Evolutionary conservation across 139 green algal species (phyloP).

Genomic region (Micromonas pusilla): DNA sequence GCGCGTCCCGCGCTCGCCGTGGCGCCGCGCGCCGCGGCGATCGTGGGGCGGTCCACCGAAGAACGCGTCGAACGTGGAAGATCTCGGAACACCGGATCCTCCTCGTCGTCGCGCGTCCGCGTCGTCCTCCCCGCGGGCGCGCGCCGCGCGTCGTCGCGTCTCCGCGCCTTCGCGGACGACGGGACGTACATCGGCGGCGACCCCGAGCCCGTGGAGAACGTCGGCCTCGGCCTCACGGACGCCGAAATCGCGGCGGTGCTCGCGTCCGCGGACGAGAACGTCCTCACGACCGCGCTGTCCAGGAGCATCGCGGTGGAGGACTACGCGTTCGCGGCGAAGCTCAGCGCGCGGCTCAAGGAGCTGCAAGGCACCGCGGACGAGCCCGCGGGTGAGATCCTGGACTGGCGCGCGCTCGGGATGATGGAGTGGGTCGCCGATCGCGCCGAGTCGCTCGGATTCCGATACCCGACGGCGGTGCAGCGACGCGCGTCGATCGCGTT

Average conservation of each 20-base stretch:
- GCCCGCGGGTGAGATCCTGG: background rate
- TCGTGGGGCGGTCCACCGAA: background rate
- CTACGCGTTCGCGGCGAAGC: slow-evolving; percentile 11
- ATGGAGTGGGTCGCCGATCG: slow-evolving; percentile 18
- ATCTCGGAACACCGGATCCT: no score
- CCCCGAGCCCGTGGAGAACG: no score
- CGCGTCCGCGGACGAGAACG: slow-evolving; percentile 8
- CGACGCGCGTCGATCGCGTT: slow-evolving; percentile 1
- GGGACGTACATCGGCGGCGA: no score
- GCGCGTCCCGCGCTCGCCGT: no score
- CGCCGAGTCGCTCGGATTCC: slow-evolving; percentile 7
- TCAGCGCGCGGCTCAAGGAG: background rate
- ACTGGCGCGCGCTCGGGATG: slow-evolving; percentile 15
- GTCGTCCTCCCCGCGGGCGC: no score
- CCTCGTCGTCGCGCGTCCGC: no score
- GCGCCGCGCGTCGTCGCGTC: no score
- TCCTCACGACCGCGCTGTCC: slow-evolving; percentile 1
- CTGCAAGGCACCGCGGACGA: background rate
- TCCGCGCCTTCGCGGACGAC: no score
- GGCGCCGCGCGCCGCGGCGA: no score
- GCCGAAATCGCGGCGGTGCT: background rate
- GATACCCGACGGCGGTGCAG: slow-evolving; percentile 26
- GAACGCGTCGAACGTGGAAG: no score
- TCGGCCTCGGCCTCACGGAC: background rate
- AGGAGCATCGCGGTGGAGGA: slow-evolving; percentile 8